These are phyloP conservation scores for Oxyria digyna DNA, from an alignment of 148 eudicot genomes.

Conservation along the genomic window DNA sequence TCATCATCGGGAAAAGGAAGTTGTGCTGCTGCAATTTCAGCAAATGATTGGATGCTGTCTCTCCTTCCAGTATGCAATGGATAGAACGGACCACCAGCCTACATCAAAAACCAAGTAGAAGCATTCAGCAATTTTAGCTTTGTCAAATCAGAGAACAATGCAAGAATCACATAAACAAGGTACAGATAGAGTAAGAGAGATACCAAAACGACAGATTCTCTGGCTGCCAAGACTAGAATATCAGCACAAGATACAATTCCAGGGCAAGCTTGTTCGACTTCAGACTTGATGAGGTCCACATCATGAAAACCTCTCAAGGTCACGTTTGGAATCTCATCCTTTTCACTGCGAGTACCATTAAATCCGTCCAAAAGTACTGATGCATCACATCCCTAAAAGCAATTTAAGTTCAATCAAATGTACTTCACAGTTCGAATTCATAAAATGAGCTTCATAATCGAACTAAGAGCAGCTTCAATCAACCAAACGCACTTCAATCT, in stretches of 20 bases:
- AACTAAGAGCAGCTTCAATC: neutral
- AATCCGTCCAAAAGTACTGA: constrained; percentile 36
- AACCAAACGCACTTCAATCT: neutral
- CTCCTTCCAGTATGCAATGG: constrained; percentile 52
- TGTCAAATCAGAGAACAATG: neutral
- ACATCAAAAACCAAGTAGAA: neutral
- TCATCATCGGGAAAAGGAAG: constrained; percentile 52
- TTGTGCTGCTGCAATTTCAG: constrained; percentile 24
- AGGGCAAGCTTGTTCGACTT: constrained; percentile 43
- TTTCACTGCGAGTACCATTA: constrained; percentile 34
- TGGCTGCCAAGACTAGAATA: constrained; percentile 45
- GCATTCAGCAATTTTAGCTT: neutral
- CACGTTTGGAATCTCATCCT: constrained; percentile 41
- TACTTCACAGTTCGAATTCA: neutral
- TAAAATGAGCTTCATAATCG: neutral
- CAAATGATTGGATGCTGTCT: constrained; percentile 41
- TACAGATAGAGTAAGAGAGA: constrained; percentile 4
- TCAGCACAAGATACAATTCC: constrained; percentile 66
- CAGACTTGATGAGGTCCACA: constrained; percentile 35
- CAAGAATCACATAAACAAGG: neutral
- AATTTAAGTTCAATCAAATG: neutral
- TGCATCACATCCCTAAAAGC: constrained; percentile 47
- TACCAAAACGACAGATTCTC: constrained; percentile 48
- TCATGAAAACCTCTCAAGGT: constrained; percentile 42
- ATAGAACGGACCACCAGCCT: constrained; percentile 65